Evolutionary conservation across 495 filamentous ascomycete species (phyloP), one percentile per base, ranked within the genome.

Genomic region (Niebla homalea): DNA sequence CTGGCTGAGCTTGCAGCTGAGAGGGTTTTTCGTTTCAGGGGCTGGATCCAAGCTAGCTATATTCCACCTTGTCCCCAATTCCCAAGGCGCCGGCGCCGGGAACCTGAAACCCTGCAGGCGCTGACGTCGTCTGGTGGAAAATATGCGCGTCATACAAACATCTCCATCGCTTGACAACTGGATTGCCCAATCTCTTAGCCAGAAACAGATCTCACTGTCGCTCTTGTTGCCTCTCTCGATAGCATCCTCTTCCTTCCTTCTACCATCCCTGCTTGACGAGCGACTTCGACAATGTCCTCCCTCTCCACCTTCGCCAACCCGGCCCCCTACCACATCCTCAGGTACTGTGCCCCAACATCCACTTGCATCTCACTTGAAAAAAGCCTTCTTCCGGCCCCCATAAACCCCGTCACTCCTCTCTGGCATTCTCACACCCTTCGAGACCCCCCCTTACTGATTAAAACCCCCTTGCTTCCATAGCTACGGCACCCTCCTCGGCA

Each of bases 401-500:
- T 32, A 18, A 41, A 41, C 3, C 5, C 45, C 19, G 10, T 32
- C 32, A 18, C n/a, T n/a, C n/a, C 26, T 50, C 25, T 50, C 58
- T 3, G 32, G 18, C 22, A 20, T 19, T 12, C 10, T 8, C 29
- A 7, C 0, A 32, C 10, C 8, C 29, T 11, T 4, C 14, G 29
- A 32, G 8, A 1, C 23, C 19, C 7, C 29, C 7, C 29, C 29
- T 3, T 32, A 12, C 29, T 32, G 19, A n/a, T 7, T 43, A 69
- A 64, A 61, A 49, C 50, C 48, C 26, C 14, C 29, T n/a, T n/a
- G n/a, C n/a, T n/a, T 54, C 57, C 37, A 38, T 53, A 88, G 84
- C 62, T 93, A 88, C 64, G 85, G 85, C 38, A 85, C 84, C 12
- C 70, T 92, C 19, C 69, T 92, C 16, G 87, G 87, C 37, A 78